Conservation (phyloP, 495 filamentous ascomycete species). For the Penicilliopsis zonata region DNA sequence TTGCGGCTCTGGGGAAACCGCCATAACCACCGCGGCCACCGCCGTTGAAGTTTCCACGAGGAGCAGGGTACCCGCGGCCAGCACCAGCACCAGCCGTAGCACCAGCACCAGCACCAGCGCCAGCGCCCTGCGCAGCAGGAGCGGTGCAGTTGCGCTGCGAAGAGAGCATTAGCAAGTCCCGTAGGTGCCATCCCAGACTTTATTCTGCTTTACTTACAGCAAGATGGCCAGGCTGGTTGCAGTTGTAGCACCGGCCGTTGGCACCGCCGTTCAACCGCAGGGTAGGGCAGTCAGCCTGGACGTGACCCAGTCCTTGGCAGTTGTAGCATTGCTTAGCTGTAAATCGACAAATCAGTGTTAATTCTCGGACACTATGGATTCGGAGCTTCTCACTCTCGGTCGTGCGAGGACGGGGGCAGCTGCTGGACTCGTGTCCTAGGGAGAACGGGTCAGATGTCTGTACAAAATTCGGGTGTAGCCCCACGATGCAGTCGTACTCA, state of each 20-base stretch:
- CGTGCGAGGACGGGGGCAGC: slow-evolving; percentile 88
- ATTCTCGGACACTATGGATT: too few species aligned
- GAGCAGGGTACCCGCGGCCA: slow-evolving; percentile 52
- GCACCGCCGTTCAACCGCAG: slow-evolving; percentile 76
- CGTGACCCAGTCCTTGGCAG: slow-evolving; percentile 95
- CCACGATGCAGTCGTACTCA: too few species aligned
- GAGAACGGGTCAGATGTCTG: slow-evolving; percentile 21
- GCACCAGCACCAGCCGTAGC: slow-evolving; percentile 35
- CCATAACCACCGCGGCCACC: slow-evolving; percentile 59
- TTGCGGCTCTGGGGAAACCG: slow-evolving; percentile 64
- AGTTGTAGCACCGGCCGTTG: slow-evolving; percentile 90
- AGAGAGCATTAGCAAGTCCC: slow-evolving; percentile 1
- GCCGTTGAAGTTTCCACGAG: slow-evolving; percentile 59
- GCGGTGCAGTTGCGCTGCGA: slow-evolving; percentile 72
- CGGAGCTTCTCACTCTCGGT: slow-evolving; percentile 72
- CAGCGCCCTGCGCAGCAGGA: slow-evolving; percentile 43
- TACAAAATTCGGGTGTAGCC: too few species aligned
- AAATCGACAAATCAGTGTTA: too few species aligned
- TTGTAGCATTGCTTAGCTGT: slow-evolving; percentile 98
- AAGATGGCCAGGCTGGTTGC: slow-evolving; percentile 83
- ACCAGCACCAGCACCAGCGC: too few species aligned
- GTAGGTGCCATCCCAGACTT: too few species aligned
- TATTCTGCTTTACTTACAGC: slow-evolving; percentile 54
- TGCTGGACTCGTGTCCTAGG: slow-evolving; percentile 92
- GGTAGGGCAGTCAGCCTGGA: slow-evolving; percentile 98